Percentiles rank a stretch among this genome's conserved stretches.
phyloP scores from a whole-genome alignment of 2,329 filamentous ascomycete species.

The Aspergillus fijiensis region DNA sequence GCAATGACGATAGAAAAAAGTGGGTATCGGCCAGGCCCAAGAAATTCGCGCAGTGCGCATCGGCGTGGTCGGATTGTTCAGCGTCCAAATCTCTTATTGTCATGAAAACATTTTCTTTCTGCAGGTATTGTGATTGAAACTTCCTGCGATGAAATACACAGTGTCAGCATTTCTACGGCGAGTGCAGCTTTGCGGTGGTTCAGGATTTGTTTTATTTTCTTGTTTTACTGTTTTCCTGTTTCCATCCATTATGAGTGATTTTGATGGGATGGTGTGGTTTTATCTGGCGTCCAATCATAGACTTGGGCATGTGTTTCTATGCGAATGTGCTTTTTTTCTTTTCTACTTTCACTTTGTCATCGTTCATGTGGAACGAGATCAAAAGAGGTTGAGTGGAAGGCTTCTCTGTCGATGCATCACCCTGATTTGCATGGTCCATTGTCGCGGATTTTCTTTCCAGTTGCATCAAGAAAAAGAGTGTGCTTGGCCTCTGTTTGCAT shows the following conservation, averaged over 20 bases:
- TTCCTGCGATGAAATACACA: slow-evolving; percentile 19
- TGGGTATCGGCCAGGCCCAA: slow-evolving; percentile 1
- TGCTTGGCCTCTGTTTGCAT: slow-evolving; percentile 21
- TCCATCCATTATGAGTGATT: slow-evolving; percentile 33
- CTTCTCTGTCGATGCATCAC: slow-evolving; percentile 21
- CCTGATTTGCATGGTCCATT: slow-evolving; percentile 16
- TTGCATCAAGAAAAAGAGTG: slow-evolving; percentile 11
- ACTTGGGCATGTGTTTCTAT: slow-evolving; percentile 39
- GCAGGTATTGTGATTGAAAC: slow-evolving; percentile 14
- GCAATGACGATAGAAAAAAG: slow-evolving; percentile 1
- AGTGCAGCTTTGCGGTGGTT: slow-evolving; percentile 33
- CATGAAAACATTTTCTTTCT: slow-evolving; percentile 19
- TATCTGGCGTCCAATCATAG: slow-evolving; percentile 45
- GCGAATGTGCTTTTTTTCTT: slow-evolving; percentile 12
- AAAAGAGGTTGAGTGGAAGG: slow-evolving; percentile 29
- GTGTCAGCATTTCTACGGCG: slow-evolving; percentile 29
- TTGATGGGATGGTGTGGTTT: slow-evolving; percentile 37
- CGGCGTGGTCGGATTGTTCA: slow-evolving; percentile 6
- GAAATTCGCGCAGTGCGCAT: slow-evolving; percentile 7
- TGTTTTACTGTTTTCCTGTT: background rate
- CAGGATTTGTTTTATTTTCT: slow-evolving; percentile 27
- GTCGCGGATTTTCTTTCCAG: slow-evolving; percentile 9
- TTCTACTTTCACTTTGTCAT: slow-evolving; percentile 20
- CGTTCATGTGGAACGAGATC: slow-evolving; percentile 21
- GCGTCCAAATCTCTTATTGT: slow-evolving; percentile 12